Base-by-base conservation (phyloP, 1,284 basidiomycete species). In the Peniophora sp. region DNA sequence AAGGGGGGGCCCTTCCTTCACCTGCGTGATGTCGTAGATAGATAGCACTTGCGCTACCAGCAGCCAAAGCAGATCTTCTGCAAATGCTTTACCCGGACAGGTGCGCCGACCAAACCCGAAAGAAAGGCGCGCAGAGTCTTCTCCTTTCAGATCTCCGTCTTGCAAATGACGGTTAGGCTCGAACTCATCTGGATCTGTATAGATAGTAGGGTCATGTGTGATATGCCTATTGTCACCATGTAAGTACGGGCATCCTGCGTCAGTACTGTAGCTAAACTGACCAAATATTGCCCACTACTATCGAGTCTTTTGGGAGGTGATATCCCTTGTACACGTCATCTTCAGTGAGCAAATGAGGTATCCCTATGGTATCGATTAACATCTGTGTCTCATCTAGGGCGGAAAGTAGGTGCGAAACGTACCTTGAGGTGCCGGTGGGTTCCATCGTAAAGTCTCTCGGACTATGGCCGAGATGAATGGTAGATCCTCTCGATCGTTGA, bases 391-490 rank as follows among this genome's bases (percentile, higher is more conserved):
- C 27, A 12, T 32, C 12, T 6, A 32, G 27, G 6, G 12, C 36
- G 18, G 37, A 42, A 12, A 23, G 8, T 41, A 6, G 20, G 8
- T 22, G 15, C 20, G 15, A n/a, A 6, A n/a, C 39, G 5, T 17
- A 41, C 57, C 1, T 36, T 42, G 42, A n/a, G 63, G 54, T 17
- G 51, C 51, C 14, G 60, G 54, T 3, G 66, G 60, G 32, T 63
- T 51, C 62, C 65, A 67, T 5, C 65, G 57, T 15, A 65, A 47
- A 0, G 57, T 50, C 52, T 68, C 66, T 46, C 62, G 58, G 24
- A 65, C 55, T 18, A 60, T 51, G 2, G 65, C 62, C 18, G 58
- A 51, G 27, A 66, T 52, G 48, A 63, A 66, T 3, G 62, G 60
- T 32, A 65, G 46, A 17, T 48, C 49, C 10, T 55, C 53, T 3